Conservation (phyloP, 208 protist genomes). For the Polymyxa betae region DNA sequence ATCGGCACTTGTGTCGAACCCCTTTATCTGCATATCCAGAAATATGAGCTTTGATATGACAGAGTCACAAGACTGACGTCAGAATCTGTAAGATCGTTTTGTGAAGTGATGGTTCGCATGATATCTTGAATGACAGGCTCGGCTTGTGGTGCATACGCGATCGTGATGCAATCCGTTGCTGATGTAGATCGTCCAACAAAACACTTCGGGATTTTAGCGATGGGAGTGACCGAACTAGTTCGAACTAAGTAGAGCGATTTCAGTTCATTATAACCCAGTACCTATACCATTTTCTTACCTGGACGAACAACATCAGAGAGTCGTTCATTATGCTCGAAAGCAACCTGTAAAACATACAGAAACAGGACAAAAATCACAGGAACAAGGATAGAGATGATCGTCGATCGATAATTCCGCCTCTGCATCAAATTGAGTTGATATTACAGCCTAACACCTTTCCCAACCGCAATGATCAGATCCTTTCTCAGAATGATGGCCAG, state of each 20-base stretch:
- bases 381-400: neutral
- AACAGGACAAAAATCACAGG: neutral
- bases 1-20: neutral
- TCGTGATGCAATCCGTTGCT: neutral
- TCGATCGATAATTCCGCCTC: neutral
- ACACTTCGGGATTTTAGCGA: neutral
- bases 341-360: neutral
- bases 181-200: neutral
- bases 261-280: neutral
- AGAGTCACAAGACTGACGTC: neutral
- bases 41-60: neutral
- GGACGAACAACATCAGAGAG: neutral
- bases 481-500: neutral
- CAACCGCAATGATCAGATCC: neutral
- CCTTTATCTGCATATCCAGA: neutral
- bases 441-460: neutral
- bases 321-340: neutral
- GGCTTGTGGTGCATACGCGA: neutral
- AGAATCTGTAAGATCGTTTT: neutral
- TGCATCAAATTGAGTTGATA: neutral
- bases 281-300: neutral
- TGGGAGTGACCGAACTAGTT: neutral
- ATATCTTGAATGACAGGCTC: neutral
- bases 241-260: neutral
- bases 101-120: neutral